Conservation (phyloP, 2,329 filamentous ascomycete genomes). For the Orbilia ellipsospora region DNA sequence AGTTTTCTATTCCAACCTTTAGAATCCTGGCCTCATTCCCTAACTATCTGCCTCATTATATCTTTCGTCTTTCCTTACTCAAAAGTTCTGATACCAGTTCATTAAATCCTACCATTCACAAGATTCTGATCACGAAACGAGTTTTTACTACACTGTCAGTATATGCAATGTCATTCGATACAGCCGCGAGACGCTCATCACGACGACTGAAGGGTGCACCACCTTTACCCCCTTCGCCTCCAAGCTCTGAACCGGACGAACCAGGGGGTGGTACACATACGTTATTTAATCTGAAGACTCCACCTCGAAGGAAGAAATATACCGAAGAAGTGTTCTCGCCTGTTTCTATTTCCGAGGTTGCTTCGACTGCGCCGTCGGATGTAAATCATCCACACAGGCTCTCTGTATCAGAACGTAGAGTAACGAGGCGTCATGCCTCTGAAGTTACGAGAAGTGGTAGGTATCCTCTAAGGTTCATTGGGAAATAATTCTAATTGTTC, state of each 20-base stretch:
- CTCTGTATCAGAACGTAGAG: background rate
- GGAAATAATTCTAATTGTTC: background rate
- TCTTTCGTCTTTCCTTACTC: too few relatives aligned
- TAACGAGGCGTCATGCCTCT: conserved; percentile 8
- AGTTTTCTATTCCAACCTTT: too few relatives aligned
- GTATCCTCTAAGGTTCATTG: background rate
- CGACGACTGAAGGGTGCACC: conserved; percentile 15
- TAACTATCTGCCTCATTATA: too few relatives aligned
- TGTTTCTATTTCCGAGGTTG: background rate
- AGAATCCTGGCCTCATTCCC: too few relatives aligned
- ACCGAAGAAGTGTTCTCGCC: conserved; percentile 1
- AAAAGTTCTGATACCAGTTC: too few relatives aligned
- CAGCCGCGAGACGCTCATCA: conserved; percentile 24
- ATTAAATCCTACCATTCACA: too few relatives aligned
- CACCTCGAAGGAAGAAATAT: too few relatives aligned
- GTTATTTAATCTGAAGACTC: background rate
- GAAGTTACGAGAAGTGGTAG: background rate
- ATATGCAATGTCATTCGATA: conserved; percentile 17
- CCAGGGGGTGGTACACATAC: background rate
- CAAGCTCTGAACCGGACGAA: conserved; percentile 5
- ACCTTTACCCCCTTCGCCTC: conserved; percentile 21
- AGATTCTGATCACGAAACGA: background rate
- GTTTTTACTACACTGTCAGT: too few relatives aligned
- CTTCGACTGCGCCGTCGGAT: background rate
- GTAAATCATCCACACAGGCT: background rate